Evolutionary conservation across 805 yeast genomes (phyloP), one percentile per base, ranked within the genome.

Genomic region (Wickerhamiella bombiphila): DNA sequence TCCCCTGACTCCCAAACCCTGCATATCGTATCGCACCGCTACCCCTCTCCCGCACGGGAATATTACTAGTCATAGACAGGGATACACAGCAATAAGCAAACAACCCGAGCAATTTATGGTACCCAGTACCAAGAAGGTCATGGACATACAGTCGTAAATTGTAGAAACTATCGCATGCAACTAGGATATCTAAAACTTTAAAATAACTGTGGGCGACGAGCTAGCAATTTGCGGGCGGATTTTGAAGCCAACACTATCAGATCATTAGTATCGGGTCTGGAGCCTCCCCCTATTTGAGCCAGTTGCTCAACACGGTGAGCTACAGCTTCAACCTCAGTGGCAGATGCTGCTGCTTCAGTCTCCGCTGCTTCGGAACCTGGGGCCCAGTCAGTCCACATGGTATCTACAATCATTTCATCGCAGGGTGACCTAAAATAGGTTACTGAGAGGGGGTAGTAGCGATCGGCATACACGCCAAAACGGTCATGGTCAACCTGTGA

Each of bases 381-480:
- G 13, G 26, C 26, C 13, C 26, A 30, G 8, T 16, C 22, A 15
- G 8, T 30, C 33, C 33, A 19, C 7, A 28, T 28, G 13, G 15
- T 17, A 17, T 28, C 15, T 14, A 74, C 48, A 16, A 76, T 51
- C 29, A 58, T 54, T 17, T 58, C 57, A 49, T 80, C 91, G 4
- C 61, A 45, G 1, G 60, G 54, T 35, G 69, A 69, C 40, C 69
- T 61, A 59, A 75, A 78, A 7, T 78, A 64, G 35, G 70, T 68
- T 29, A 82, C 66, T 24, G 72, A 70, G 19, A 82, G 59, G 2
- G 79, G 59, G 52, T 82, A 81, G 56, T 81, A 83, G 42, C 64
- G 67, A 32, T 71, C 70, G 20, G 81, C 66, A 52, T 81, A 85
- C 29, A 68, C 70, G 0, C 93, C 93, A 53, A 69, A 75, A 43